Base-by-base conservation (phyloP, 768 basidiomycete genomes). In the Termitomyces eurrhizus region DNA sequence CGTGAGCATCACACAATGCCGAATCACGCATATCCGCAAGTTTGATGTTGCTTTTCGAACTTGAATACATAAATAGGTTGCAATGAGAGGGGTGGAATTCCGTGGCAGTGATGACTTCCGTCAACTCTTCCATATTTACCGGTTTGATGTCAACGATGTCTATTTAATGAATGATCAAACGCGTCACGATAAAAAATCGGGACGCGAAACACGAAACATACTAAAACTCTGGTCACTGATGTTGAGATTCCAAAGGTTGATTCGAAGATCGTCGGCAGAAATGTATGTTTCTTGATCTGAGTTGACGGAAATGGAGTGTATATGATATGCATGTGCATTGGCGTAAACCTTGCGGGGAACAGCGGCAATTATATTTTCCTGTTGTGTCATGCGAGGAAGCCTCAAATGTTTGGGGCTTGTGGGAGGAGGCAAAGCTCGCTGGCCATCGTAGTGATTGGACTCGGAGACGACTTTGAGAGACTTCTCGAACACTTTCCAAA, bases 401-500 rank as follows among this genome's bases (percentile, higher is more conserved):
- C 88, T 86, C 68, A 98, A 81, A 68, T 88, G 87, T 60, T 75
- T 80, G 49, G 77, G 69, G 57, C 71, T 70, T 21, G 78, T 78
- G 35, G 89, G 92, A 63, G 87, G 80, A 29, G 90, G 83, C 54
- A 89, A 73, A 26, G 84, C 78, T 56, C 86, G 86, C 67, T 89
- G 85, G 37, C 90, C 91, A 71, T 92, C 90, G 65, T 84, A 83
- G 65, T 96, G 88, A 75, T 98, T 98, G 71, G 95, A 97, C 80
- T 98, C 95, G 21, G 95, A 89, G 42, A 99, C 95, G 48, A 98
- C 93, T 66, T 90, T 89, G 69, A 99, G 80, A 42, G 90, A 90
- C 78, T 98, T 98, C 78, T 98, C 97, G 63, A 98, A 98, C n/a
- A 99, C 95, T 73, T 99, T 98, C 97, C 97, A 99, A 58, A 98